Evolutionary conservation across 352 stramenopile genomes (phyloP).

Genomic region (Phytophthora syringae): DNA sequence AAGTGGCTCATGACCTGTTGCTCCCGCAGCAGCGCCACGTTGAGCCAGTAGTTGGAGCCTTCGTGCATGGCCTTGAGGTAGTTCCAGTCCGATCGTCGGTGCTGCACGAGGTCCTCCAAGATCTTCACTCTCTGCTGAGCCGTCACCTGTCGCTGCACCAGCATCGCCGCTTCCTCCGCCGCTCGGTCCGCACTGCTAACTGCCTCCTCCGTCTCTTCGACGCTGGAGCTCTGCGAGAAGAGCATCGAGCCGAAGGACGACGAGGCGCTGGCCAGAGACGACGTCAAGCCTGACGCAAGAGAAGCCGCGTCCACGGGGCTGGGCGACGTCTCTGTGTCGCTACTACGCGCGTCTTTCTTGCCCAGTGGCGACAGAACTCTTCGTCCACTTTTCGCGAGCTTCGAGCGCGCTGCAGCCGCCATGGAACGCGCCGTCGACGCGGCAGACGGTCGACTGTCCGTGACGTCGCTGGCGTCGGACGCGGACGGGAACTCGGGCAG

Average conservation of each 20-base stretch:
- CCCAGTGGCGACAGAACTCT: conserved; percentile 59
- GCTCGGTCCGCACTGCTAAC: conserved; percentile 6
- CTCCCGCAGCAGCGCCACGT: conserved; percentile 74
- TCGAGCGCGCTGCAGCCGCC: conserved; percentile 53
- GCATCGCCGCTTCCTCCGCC: conserved; percentile 24
- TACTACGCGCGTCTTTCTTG: neutral
- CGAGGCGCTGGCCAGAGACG: conserved; percentile 46
- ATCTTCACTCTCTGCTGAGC: conserved; percentile 75
- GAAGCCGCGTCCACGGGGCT: conserved; percentile 22
- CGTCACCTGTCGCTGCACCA: conserved; percentile 58
- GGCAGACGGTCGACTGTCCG: conserved; percentile 15
- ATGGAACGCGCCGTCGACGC: conserved; percentile 58
- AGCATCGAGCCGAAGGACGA: conserved; percentile 53
- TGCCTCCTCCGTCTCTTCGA: conserved; percentile 12
- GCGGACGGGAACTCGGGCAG: conserved; percentile 25
- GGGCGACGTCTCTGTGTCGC: conserved; percentile 13
- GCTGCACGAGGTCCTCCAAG: conserved; percentile 77
- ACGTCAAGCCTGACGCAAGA: conserved; percentile 34
- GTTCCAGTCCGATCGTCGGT: conserved; percentile 75
- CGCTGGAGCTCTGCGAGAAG: conserved; percentile 44
- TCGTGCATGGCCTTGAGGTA: conserved; percentile 87
- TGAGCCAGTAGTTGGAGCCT: conserved; percentile 84
- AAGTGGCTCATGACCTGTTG: conserved; percentile 70
- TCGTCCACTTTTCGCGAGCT: conserved; percentile 57
- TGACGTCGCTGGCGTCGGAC: conserved; percentile 3